Base-by-base conservation (phyloP, 1,284 basidiomycete genomes). In the Fistulina hepatica region DNA sequence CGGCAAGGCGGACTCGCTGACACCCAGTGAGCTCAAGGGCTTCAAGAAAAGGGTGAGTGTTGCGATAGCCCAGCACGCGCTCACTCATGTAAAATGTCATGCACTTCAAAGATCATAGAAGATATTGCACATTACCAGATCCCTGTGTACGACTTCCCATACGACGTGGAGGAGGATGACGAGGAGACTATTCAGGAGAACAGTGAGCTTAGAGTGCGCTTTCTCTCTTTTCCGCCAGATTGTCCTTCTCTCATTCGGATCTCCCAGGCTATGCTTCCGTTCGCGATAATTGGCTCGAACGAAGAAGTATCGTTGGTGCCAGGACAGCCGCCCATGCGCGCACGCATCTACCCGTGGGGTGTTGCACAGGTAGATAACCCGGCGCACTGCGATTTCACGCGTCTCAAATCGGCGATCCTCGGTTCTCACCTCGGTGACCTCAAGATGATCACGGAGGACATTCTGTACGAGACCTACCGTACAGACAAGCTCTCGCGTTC, bases 101-200 rank as follows among this genome's bases (percentile, higher is more conserved):
- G n/a, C 37, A 30, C 43, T 41, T 34, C 44, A 13, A 49, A 91
- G 85, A 81, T 97, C 52, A 95, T 95, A 88, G 93, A 97, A 63
- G 93, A 98, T 55, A 97, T 98, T 49, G 89, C 93, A 56, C 73
- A 94, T 69, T 94, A 97, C 58, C 78, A 82, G 44, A 97, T 98
- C 47, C 92, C 94, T 3, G 82, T 98, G 34, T 98, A 97, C 72
- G 97, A 97, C 69, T 97, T 97, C 76, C 94, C 94, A 0, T 97
- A 93, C 57, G 94, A 97, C 51, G 78, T 89, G 13, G 94, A 97
- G 58, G 94, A 97, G 64, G 89, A 98, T 51, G 95, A 98, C 53
- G 91, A 97, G 58, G 94, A 97, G 43, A 97, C 93, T 4, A 89
- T 98, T 49, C 76, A 82, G 48, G 94, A 97, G 63, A 98, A 97